phyloP scores from a whole-genome alignment of 1,284 basidiomycete species.

The Fereydounia khargensis region DNA sequence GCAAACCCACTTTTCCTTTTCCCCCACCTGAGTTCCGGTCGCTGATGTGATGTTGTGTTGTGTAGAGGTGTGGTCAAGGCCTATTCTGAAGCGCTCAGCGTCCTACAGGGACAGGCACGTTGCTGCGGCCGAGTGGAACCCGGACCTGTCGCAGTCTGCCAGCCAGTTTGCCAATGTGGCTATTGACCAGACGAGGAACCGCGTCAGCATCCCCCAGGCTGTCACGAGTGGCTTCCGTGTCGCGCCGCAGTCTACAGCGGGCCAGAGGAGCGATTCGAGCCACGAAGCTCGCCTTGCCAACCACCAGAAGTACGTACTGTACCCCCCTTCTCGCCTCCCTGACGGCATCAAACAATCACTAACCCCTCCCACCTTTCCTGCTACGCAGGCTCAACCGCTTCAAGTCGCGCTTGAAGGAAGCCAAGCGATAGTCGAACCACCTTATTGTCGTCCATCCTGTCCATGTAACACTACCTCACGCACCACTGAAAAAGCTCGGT shows the following conservation, averaged over 20 bases:
- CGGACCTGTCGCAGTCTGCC: slow-evolving; percentile 21
- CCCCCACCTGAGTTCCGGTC: no score
- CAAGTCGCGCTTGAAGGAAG: slow-evolving; percentile 42
- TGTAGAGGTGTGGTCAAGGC: slow-evolving; percentile 53
- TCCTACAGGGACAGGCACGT: slow-evolving; percentile 53
- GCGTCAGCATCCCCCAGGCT: slow-evolving; percentile 45
- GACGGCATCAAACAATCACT: neutral
- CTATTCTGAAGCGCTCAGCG: slow-evolving; percentile 49
- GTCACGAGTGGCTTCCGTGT: slow-evolving; percentile 44
- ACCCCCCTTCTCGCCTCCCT: neutral
- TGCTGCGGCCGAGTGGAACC: slow-evolving; percentile 39
- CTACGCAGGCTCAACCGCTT: slow-evolving; percentile 39
- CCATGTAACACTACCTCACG: no score
- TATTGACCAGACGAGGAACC: slow-evolving; percentile 17
- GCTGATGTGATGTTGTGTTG: no score
- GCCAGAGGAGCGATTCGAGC: slow-evolving; percentile 27
- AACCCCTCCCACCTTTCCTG: no score
- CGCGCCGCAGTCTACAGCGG: slow-evolving; percentile 32
- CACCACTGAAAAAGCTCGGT: no score
- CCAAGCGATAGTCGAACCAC: slow-evolving; percentile 36
- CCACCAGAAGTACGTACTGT: slow-evolving; percentile 20
- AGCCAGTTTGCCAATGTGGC: neutral
- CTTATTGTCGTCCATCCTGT: no score
- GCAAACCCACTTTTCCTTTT: neutral
- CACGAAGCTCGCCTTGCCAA: slow-evolving; percentile 44